phyloP scores from a whole-genome alignment of 257 asterid genomes.

The Capsicum baccatum region DNA sequence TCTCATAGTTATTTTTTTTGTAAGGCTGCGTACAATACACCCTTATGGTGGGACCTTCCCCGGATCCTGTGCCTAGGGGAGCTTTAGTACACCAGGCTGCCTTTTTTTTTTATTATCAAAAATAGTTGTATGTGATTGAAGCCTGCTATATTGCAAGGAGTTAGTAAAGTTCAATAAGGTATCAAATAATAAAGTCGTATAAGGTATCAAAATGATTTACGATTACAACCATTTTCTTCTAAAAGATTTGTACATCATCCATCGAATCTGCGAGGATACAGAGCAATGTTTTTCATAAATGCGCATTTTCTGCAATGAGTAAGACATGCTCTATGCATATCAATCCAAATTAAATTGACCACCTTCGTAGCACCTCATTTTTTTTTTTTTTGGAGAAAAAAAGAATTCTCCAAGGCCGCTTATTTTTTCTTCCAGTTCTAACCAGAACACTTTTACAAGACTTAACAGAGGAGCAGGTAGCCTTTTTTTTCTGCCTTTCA shows the following conservation, averaged over 20 bases:
- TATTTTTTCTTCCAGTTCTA: background rate
- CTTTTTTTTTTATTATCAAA: no score
- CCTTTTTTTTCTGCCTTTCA: conserved; percentile 4
- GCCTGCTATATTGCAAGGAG: background rate
- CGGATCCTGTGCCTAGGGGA: no score
- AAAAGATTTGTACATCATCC: background rate
- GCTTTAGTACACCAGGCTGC: no score
- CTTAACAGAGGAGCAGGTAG: conserved; percentile 11
- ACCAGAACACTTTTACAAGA: background rate
- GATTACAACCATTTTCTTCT: background rate
- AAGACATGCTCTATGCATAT: background rate
- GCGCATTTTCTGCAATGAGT: background rate
- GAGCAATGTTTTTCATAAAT: conserved; percentile 6
- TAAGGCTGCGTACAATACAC: background rate
- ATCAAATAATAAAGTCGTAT: background rate
- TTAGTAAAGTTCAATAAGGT: background rate
- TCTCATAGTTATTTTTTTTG: background rate
- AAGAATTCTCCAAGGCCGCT: background rate
- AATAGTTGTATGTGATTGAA: background rate
- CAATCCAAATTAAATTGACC: background rate
- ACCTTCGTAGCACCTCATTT: background rate
- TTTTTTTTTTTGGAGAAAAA: background rate
- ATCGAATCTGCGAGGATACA: background rate
- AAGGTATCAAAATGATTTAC: background rate
- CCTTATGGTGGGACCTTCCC: no score